A percentile compares a stretch with the other conserved stretches of the same genome.
phyloP scores from a whole-genome alignment of 441 rosid species.

The Macaranga tanarius region DNA sequence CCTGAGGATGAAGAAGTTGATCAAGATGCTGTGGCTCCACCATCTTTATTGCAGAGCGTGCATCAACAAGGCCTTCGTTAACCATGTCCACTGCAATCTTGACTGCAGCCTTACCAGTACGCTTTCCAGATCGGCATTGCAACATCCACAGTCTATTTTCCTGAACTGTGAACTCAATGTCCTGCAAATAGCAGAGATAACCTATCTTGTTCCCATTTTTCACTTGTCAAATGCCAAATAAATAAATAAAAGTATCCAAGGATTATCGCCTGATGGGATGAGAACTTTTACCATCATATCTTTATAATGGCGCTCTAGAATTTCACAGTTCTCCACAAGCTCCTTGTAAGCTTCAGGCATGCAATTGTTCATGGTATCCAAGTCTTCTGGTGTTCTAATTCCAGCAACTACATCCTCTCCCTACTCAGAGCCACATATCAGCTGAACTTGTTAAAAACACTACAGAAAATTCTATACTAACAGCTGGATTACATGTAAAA shows the following conservation, averaged over 20 bases:
- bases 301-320: constrained; percentile 83
- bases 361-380: constrained; percentile 66
- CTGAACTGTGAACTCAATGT: constrained; percentile 95
- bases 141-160: constrained; percentile 95
- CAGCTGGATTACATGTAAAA: background rate
- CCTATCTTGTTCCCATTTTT: background rate
- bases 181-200: constrained; percentile 44
- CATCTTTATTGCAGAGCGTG: constrained; percentile 56
- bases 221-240: background rate
- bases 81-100: constrained; percentile 96
- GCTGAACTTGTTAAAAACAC: constrained; percentile 13
- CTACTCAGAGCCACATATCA: constrained; percentile 36
- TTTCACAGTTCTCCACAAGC: constrained; percentile 81
- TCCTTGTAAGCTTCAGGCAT: constrained; percentile 86
- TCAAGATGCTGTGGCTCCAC: constrained; percentile 95
- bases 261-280: background rate
- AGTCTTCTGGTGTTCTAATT: constrained; percentile 87
- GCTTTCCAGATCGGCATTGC: constrained; percentile 90
- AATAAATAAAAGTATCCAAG: no score
- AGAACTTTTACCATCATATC: constrained; percentile 77
- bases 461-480: background rate
- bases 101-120: constrained; percentile 89
- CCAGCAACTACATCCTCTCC: constrained; percentile 99
- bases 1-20: constrained; percentile 97
- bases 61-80: constrained; percentile 74